These are phyloP conservation scores for Mycena haematopus DNA, from an alignment of 768 basidiomycete species.

Conservation along the genomic window DNA sequence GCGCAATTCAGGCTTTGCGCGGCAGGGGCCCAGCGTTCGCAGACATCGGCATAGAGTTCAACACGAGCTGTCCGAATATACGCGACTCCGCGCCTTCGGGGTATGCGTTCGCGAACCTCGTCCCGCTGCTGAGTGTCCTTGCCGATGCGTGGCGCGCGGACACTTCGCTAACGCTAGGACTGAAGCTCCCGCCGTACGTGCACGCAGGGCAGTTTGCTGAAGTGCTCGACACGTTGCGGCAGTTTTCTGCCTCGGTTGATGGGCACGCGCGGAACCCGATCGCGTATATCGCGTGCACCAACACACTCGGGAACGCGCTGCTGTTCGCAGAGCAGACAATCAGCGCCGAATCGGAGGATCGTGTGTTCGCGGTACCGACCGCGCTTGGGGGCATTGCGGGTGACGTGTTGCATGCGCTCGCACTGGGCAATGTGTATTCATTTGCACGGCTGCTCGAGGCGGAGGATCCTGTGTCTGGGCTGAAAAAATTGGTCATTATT, in stretches of 20 bases:
- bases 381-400: conserved; percentile 79
- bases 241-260: conserved; percentile 39
- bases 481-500: conserved; percentile 64
- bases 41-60: conserved; percentile 75
- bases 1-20: conserved; percentile 67
- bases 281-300: conserved; percentile 80
- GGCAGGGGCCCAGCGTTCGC: conserved; percentile 28
- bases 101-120: conserved; percentile 61
- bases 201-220: conserved; percentile 64
- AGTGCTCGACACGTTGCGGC: conserved; percentile 53
- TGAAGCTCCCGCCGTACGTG: conserved; percentile 83
- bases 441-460: conserved; percentile 59
- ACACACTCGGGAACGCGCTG: conserved; percentile 77
- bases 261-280: conserved; percentile 47
- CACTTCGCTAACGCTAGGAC: conserved; percentile 63
- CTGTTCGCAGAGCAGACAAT: conserved; percentile 63
- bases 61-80: conserved; percentile 85
- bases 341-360: conserved; percentile 13
- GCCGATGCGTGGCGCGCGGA: conserved; percentile 48
- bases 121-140: conserved; percentile 61
- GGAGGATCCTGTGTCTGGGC: conserved; percentile 41
- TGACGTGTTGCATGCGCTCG: conserved; percentile 73
- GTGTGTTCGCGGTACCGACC: conserved; percentile 65
- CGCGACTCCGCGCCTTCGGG: conserved; percentile 60
- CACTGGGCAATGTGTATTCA: conserved; percentile 78